A percentile compares a stretch with the other conserved stretches of the same genome.
Conservation (phyloP, 495 filamentous ascomycete species). For the Opeltia flavorubescens region DNA sequence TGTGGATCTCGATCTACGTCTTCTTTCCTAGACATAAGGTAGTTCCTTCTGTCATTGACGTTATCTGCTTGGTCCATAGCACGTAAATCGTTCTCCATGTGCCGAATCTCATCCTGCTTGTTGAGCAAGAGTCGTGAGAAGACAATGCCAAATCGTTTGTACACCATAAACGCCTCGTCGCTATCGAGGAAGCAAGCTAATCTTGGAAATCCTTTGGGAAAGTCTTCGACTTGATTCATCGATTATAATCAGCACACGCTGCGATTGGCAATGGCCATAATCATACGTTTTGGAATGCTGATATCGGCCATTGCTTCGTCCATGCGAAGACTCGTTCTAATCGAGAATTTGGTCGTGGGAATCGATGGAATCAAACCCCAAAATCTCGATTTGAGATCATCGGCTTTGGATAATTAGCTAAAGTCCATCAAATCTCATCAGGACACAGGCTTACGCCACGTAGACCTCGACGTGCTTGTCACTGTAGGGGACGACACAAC, state of each 20-base stretch:
- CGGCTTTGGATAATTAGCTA: no score
- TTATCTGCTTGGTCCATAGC: conserved; percentile 11
- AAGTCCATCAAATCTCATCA: no score
- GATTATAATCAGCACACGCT: no score
- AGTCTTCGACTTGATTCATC: conserved; percentile 19
- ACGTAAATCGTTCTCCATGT: conserved; percentile 9
- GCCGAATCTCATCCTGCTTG: conserved; percentile 16
- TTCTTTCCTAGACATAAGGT: conserved; percentile 3
- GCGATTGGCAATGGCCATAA: neutral
- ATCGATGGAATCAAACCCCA: no score
- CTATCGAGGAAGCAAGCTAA: conserved; percentile 16
- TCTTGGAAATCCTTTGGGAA: conserved; percentile 12
- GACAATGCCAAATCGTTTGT: conserved; percentile 13
- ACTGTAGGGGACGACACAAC: no score
- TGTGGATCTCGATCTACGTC: conserved; percentile 4
- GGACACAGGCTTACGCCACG: no score
- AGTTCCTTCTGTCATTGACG: neutral
- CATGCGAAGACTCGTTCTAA: neutral
- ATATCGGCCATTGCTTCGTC: neutral
- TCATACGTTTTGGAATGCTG: conserved; percentile 9
- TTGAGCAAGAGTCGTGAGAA: conserved; percentile 14
- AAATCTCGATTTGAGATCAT: no score
- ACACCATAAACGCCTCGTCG: conserved; percentile 18
- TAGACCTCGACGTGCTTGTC: no score
- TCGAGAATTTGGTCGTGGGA: no score